phyloP scores from a whole-genome alignment of 352 stramenopile species.

The Phytophthora europaea region DNA sequence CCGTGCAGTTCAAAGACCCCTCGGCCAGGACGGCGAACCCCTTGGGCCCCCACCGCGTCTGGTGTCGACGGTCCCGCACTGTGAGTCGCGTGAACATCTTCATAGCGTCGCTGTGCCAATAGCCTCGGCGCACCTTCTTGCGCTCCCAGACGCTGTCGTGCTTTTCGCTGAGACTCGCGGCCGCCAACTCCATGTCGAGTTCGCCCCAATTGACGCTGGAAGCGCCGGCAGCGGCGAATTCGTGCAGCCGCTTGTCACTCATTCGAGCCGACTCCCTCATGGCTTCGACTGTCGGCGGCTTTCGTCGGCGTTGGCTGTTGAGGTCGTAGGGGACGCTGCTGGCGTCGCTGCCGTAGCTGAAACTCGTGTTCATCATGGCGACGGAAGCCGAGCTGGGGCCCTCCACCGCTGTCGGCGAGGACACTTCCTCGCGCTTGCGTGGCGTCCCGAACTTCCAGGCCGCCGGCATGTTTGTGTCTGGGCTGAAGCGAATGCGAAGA shows the following conservation, averaged over 20 bases:
- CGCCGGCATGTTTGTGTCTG: slow-evolving; percentile 15
- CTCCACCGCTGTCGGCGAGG: slow-evolving; percentile 21
- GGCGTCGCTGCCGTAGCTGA: slow-evolving; percentile 38
- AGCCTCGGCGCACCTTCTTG: slow-evolving; percentile 31
- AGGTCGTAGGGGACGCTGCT: slow-evolving; percentile 35
- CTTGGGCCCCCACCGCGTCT: slow-evolving; percentile 44
- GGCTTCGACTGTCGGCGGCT: slow-evolving; percentile 14
- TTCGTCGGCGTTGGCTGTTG: slow-evolving; percentile 24
- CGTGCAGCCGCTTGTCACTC: slow-evolving; percentile 53
- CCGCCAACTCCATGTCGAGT: slow-evolving; percentile 46
- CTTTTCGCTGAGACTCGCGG: slow-evolving; percentile 25
- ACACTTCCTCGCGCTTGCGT: slow-evolving; percentile 20
- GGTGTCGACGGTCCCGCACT: slow-evolving; percentile 30
- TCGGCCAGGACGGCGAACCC: slow-evolving; percentile 47
- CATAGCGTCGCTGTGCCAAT: slow-evolving; percentile 30
- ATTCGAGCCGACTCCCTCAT: slow-evolving; percentile 36
- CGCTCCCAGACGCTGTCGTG: slow-evolving; percentile 45
- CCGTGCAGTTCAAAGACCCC: slow-evolving; percentile 41
- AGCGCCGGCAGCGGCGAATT: slow-evolving; percentile 39
- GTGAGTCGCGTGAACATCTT: slow-evolving; percentile 42
- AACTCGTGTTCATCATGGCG: slow-evolving; percentile 34
- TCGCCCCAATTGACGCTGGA: slow-evolving; percentile 46
- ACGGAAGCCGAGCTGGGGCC: slow-evolving; percentile 29
- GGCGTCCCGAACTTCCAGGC: slow-evolving; percentile 16
- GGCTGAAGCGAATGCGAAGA: slow-evolving; percentile 3